Evolutionary conservation across 106 monocot genomes (phyloP), one percentile per base, ranked within the genome.

Genomic region (Apostasia ramifera): DNA sequence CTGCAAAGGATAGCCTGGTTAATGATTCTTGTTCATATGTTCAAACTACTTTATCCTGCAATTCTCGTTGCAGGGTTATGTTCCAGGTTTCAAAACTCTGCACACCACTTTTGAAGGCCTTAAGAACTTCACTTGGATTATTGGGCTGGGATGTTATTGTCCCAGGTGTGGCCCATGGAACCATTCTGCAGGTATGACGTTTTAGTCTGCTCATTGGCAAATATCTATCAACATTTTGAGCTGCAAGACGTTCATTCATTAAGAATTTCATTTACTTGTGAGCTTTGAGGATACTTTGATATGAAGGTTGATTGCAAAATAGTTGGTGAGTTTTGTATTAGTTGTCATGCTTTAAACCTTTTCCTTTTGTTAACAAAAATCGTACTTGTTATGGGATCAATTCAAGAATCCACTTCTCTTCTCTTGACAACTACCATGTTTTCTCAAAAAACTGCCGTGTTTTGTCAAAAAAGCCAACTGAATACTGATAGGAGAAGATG

Each of bases 31-130:
- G 3, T 40, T 43, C 37, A 43, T 42, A 42, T 40, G 2, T 68
- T 40, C 15, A 12, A 44, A 57, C 56, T 65, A 11, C 3, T 6
- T 57, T 74, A 64, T 48, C 66, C 69, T 11, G 56, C 48, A 61
- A 57, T 61, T 55, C 45, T 76, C 44, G 72, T 60, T 51, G 50
- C 59, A 95, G 95, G 63, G 78, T 95, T 56, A 84, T 92, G 47
- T 95, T 95, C 74, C 95, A 95, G 84, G 82, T 95, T 70, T 95
- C 95, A 70, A 95, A 92, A 62, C 82, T 91, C 61, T 86, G 88
- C 71, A 88, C 82, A 50, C 59, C 82, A 65, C 86, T 92, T 65
- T 66, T 89, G 52, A 95, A 81, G 84, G 83, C 91, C 46, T 63
- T 84, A 45, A 69, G 86, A 40, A 76, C 26, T 67, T 71, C 76